These are phyloP conservation scores for Penicillium nucicola DNA, from an alignment of 495 filamentous ascomycete species.

Conservation along the genomic window DNA sequence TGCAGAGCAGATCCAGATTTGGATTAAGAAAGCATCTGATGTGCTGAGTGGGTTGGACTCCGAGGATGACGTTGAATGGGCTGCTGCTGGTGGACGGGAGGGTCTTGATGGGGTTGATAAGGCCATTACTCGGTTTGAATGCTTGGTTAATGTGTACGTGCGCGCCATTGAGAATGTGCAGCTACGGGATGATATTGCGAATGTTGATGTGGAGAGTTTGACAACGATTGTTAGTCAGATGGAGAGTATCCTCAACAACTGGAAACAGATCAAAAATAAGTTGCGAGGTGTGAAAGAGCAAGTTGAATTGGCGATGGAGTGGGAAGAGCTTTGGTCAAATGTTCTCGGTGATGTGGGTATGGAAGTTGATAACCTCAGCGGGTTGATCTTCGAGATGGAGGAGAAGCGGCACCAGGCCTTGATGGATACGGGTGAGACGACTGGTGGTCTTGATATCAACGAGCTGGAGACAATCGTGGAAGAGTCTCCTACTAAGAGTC, in stretches of 20 bases:
- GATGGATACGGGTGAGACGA: slow-evolving; percentile 52
- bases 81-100: slow-evolving; percentile 85
- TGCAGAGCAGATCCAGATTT: slow-evolving; percentile 85
- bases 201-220: slow-evolving; percentile 64
- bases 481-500: slow-evolving; percentile 64
- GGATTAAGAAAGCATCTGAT: slow-evolving; percentile 86
- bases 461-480: slow-evolving; percentile 94
- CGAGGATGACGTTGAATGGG: slow-evolving; percentile 97
- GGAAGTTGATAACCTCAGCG: slow-evolving; percentile 79
- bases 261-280: slow-evolving; percentile 72
- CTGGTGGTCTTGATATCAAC: slow-evolving; percentile 73
- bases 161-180: slow-evolving; percentile 87
- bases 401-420: slow-evolving; percentile 78
- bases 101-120: slow-evolving; percentile 85
- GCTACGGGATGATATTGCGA: slow-evolving; percentile 68
- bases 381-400: slow-evolving; percentile 94
- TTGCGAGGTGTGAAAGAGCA: slow-evolving; percentile 79
- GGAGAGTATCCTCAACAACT: slow-evolving; percentile 80
- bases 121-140: slow-evolving; percentile 81
- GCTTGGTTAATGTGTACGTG: slow-evolving; percentile 84
- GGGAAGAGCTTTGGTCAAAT: slow-evolving; percentile 94
- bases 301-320: slow-evolving; percentile 96
- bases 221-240: slow-evolving; percentile 75
- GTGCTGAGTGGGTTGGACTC: slow-evolving; percentile 82
- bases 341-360: slow-evolving; percentile 90